These are phyloP conservation scores for Cupressus sempervirens DNA, from an alignment of 75 land plant species.

Conservation along the genomic window DNA sequence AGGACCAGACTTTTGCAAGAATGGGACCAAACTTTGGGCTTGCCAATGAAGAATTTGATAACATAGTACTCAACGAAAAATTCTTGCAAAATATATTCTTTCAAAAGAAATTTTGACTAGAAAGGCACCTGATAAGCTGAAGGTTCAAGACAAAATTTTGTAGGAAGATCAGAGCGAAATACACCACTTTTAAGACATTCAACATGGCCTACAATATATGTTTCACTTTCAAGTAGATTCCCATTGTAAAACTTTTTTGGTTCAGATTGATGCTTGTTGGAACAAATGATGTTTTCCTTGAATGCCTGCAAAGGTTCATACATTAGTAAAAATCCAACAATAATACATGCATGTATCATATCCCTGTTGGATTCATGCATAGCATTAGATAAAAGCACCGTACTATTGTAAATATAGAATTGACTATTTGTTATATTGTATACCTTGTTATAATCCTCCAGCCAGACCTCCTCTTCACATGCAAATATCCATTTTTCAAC, in stretches of 20 bases:
- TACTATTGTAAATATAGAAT: background rate
- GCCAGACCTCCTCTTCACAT: constrained; percentile 87
- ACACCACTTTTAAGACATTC: constrained; percentile 99
- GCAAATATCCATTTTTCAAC: constrained; percentile 85
- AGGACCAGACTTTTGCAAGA: too few species aligned
- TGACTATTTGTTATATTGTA: background rate
- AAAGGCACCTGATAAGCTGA: too few species aligned
- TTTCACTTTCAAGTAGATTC: constrained; percentile 91
- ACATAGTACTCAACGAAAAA: too few species aligned
- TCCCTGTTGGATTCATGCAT: constrained; percentile 29
- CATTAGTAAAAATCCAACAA: too few species aligned
- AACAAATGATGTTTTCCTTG: constrained; percentile 92
- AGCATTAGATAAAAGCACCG: background rate
- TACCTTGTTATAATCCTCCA: constrained; percentile 91
- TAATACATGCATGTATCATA: too few species aligned
- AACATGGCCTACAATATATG: constrained; percentile 98
- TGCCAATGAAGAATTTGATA: too few species aligned
- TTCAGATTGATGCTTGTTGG: constrained; percentile 91
- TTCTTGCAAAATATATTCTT: too few species aligned
- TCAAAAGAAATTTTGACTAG: too few species aligned
- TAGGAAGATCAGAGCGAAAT: constrained; percentile 94
- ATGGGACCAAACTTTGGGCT: constrained; percentile 87
- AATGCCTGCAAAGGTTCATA: constrained; percentile 61
- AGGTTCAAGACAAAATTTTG: too few species aligned
- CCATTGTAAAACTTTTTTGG: constrained; percentile 78